A percentile compares a stretch with the other conserved stretches of the same genome.
Evolutionary conservation across 2,329 filamentous ascomycete species (phyloP).

Genomic region (Ramularia collo-cygni): DNA sequence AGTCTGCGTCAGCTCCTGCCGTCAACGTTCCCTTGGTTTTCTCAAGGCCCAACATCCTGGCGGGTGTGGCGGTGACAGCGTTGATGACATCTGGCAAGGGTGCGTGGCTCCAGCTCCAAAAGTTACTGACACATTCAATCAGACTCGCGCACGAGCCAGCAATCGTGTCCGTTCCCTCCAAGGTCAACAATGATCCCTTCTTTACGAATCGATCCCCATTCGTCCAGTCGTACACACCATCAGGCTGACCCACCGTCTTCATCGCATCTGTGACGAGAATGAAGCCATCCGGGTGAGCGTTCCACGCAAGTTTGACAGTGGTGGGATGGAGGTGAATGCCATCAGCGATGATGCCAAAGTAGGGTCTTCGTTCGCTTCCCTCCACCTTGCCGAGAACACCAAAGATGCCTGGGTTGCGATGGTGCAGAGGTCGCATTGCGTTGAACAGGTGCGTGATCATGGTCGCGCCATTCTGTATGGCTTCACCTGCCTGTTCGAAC

Average conservation of each 20-base stretch:
- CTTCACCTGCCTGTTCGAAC: constrained; percentile 41
- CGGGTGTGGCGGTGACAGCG: constrained; percentile 69
- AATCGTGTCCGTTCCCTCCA: constrained; percentile 73
- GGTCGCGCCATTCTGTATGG: constrained; percentile 44
- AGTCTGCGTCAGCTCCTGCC: constrained; percentile 43
- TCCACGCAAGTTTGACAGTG: constrained; percentile 81
- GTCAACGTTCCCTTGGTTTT: constrained; percentile 55
- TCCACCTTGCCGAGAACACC: constrained; percentile 64
- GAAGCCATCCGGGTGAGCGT: constrained; percentile 74
- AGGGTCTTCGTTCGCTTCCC: constrained; percentile 51
- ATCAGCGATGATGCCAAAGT: constrained; percentile 83
- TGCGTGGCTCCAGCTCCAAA: constrained; percentile 65
- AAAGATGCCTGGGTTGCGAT: constrained; percentile 86
- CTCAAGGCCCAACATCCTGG: constrained; percentile 64
- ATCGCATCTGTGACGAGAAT: constrained; percentile 91
- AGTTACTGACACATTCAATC: constrained; percentile 78
- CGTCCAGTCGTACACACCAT: constrained; percentile 80
- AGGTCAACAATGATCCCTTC: constrained; percentile 62
- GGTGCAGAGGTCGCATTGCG: constrained; percentile 47
- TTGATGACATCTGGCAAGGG: constrained; percentile 61
- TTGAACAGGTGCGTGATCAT: constrained; percentile 51
- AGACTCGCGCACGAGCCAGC: constrained; percentile 53
- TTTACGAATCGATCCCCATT: constrained; percentile 65
- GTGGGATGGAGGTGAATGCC: constrained; percentile 86
- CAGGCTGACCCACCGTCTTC: constrained; percentile 75